A percentile compares a stretch with the other conserved stretches of the same genome.
Evolutionary conservation across 768 basidiomycete species (phyloP).

Genomic region (Podaxis pistillaris): DNA sequence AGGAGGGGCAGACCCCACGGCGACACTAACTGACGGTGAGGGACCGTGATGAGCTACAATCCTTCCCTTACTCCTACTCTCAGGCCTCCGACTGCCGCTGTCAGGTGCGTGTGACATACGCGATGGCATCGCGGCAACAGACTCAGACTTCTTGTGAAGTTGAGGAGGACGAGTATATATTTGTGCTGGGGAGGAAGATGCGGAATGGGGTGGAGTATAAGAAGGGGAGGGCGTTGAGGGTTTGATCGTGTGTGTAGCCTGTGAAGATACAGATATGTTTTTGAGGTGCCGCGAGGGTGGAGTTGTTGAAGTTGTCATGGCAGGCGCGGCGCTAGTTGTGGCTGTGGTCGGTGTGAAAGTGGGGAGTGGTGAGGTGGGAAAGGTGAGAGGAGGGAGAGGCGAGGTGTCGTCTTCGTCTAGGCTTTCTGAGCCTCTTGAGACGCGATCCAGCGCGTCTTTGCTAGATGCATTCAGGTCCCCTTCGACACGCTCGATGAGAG

Average conservation of each 20-base stretch:
- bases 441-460: constrained; percentile 1
- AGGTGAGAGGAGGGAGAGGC: background rate
- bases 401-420: background rate
- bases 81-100: background rate
- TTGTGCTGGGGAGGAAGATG: constrained; percentile 3
- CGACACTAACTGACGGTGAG: constrained; percentile 11
- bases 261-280: background rate
- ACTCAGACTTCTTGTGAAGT: constrained; percentile 9
- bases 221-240: background rate
- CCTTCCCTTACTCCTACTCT: background rate
- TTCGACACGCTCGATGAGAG: constrained; percentile 55
- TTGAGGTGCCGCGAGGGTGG: background rate
- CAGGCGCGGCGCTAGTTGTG: background rate
- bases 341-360: background rate
- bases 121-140: background rate
- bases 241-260: background rate
- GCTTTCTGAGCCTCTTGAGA: constrained; percentile 7
- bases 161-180: constrained; percentile 3
- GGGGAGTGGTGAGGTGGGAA: background rate
- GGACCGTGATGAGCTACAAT: background rate
- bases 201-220: constrained; percentile 3
- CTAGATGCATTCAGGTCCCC: constrained; percentile 15
- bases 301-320: background rate
- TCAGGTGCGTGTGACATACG: background rate
- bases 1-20: background rate